Conservation (phyloP, 208 protist genomes). For the Leishmania braziliensis region DNA sequence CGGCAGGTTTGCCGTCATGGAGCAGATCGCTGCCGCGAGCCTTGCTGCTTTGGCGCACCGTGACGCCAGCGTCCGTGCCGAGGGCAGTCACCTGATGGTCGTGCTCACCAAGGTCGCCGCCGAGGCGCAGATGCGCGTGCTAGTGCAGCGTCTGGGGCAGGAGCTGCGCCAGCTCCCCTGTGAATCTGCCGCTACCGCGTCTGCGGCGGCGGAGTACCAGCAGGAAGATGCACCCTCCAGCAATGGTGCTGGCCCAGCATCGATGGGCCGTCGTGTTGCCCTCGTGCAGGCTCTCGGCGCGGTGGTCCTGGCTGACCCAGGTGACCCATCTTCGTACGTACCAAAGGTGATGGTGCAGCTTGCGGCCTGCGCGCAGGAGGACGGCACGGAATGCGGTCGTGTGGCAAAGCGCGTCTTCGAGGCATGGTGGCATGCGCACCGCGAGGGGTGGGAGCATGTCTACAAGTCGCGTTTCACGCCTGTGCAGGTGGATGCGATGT, state of each 20-base stretch:
- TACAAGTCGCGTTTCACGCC: constrained; percentile 65
- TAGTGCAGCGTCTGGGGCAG: constrained; percentile 38
- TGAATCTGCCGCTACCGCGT: not conserved
- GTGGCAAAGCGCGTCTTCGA: constrained; percentile 61
- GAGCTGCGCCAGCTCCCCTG: constrained; percentile 41
- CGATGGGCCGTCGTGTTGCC: constrained; percentile 37
- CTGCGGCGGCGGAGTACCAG: not conserved
- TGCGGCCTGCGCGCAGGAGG: constrained; percentile 34
- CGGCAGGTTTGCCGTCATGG: constrained; percentile 69
- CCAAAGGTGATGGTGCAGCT: constrained; percentile 66
- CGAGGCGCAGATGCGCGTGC: constrained; percentile 49
- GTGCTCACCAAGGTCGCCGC: constrained; percentile 78
- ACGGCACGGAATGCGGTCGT: constrained; percentile 49
- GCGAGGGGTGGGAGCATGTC: constrained; percentile 68
- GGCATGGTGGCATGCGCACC: constrained; percentile 82
- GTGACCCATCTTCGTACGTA: constrained; percentile 51
- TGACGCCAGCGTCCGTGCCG: constrained; percentile 47
- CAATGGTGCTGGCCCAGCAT: not conserved
- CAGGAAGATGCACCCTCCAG: not conserved
- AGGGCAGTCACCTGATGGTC: constrained; percentile 53
- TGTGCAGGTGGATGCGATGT: constrained; percentile 53
- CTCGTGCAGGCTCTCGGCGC: constrained; percentile 71
- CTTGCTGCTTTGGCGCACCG: constrained; percentile 51
- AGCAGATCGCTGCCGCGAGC: constrained; percentile 48
- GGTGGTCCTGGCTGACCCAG: constrained; percentile 55